Conservation (phyloP, 345 rosid species). For the Anacardium occidentale region DNA sequence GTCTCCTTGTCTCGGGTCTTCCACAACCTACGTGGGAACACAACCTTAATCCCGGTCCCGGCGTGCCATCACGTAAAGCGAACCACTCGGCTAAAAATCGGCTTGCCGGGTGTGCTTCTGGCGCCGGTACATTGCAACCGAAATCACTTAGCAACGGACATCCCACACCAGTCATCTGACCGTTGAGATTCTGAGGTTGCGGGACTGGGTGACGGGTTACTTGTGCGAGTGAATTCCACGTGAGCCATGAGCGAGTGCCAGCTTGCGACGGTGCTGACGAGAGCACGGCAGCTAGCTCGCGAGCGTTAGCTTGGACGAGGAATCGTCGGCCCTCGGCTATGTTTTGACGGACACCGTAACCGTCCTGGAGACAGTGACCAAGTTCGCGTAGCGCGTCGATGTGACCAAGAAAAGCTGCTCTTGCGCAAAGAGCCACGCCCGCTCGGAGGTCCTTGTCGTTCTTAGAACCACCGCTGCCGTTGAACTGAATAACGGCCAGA, state of each 20-base stretch:
- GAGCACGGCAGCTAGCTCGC: constrained; percentile 75
- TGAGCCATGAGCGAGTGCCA: constrained; percentile 47
- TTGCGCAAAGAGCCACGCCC: constrained; percentile 88
- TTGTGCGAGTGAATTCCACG: constrained; percentile 42
- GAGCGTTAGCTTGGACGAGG: constrained; percentile 91
- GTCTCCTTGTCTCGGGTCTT: constrained; percentile 84
- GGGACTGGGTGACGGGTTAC: constrained; percentile 10
- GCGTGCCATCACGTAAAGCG: constrained; percentile 32
- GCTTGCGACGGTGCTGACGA: constrained; percentile 34
- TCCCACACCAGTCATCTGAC: constrained; percentile 35
- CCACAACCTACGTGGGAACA: constrained; percentile 91
- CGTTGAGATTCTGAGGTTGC: constrained; percentile 18
- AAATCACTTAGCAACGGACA: constrained; percentile 89
- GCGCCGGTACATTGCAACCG: constrained; percentile 95
- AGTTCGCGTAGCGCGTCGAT: constrained; percentile 93
- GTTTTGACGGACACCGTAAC: constrained; percentile 92
- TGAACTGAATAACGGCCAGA: constrained; percentile 84
- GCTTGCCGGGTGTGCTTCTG: constrained; percentile 81
- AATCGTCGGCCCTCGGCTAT: constrained; percentile 79
- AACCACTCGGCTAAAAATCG: constrained; percentile 82
- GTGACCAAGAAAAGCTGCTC: constrained; percentile 87
- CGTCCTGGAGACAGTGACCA: constrained; percentile 97
- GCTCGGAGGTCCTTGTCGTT: constrained; percentile 89
- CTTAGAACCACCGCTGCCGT: constrained; percentile 96
- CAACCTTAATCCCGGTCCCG: constrained; percentile 59